Percentiles rank a stretch among this genome's conserved stretches.
Conservation (phyloP, 2,329 filamentous ascomycete genomes). For the Coniochaeta sp. region DNA sequence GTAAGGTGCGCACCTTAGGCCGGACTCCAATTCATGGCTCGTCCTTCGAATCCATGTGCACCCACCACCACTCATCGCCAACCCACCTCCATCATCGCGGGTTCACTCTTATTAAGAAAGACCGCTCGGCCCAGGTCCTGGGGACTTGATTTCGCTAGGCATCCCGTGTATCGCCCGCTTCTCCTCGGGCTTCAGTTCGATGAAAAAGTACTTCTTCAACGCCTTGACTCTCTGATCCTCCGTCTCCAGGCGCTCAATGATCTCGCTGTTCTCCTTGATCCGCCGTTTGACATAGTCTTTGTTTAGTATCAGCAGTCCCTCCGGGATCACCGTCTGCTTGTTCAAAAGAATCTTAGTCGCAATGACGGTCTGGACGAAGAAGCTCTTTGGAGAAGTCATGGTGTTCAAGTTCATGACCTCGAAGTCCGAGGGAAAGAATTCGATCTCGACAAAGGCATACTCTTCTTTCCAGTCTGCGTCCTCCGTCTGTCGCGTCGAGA, state of each 20-base stretch:
- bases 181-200: conserved; percentile 39
- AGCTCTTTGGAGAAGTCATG: conserved; percentile 25
- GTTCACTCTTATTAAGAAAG: too few species aligned
- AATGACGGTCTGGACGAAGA: conserved; percentile 30
- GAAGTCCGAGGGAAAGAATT: conserved; percentile 39
- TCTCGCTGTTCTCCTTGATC: conserved; percentile 27
- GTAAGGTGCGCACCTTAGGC: not conserved
- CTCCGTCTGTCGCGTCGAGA: conserved; percentile 20
- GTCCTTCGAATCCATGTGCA: too few species aligned
- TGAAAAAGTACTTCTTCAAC: conserved; percentile 41
- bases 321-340: conserved; percentile 7
- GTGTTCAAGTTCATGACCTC: conserved; percentile 36
- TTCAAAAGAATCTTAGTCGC: conserved; percentile 23
- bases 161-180: conserved; percentile 38
- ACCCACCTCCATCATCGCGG: too few species aligned
- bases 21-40: not conserved
- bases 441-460: conserved; percentile 45
- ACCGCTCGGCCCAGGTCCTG: not conserved
- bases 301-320: conserved; percentile 36
- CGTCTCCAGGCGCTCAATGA: conserved; percentile 32
- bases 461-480: conserved; percentile 33
- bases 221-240: conserved; percentile 43
- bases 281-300: conserved; percentile 37
- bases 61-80: too few species aligned
- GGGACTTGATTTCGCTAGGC: conserved; percentile 16